Conservation (phyloP, 768 basidiomycete species). For the Boletus rubroflammeus region DNA sequence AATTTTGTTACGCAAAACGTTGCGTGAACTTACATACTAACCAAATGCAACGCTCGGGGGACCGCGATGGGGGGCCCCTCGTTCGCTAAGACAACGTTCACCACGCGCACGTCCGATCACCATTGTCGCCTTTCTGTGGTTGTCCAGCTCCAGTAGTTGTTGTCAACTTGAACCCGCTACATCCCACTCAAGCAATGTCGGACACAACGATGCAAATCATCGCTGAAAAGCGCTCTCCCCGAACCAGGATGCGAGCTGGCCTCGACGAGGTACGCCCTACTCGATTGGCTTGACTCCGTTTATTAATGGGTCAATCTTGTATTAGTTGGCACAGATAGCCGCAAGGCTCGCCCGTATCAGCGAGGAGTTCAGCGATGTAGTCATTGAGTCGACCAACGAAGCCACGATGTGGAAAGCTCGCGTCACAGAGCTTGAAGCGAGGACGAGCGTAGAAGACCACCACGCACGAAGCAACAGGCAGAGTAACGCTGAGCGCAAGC, state of each 20-base stretch:
- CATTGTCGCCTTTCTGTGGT: slow-evolving; percentile 1
- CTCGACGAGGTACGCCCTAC: slow-evolving; percentile 25
- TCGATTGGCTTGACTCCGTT: neutral
- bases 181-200: slow-evolving; percentile 2
- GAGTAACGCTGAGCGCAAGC: slow-evolving; percentile 31
- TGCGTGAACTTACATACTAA: slow-evolving; percentile 13
- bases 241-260: slow-evolving; percentile 18
- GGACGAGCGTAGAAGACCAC: slow-evolving; percentile 18
- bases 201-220: neutral
- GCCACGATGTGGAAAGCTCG: slow-evolving; percentile 24
- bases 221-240: slow-evolving; percentile 13
- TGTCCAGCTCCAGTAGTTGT: neutral
- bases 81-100: neutral
- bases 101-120: neutral
- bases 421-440: slow-evolving; percentile 38
- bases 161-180: neutral
- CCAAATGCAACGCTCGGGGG: neutral
- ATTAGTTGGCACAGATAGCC: slow-evolving; percentile 27
- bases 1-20: slow-evolving; percentile 14
- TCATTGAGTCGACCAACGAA: slow-evolving; percentile 23
- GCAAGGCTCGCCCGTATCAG: slow-evolving; percentile 28
- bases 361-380: slow-evolving; percentile 25
- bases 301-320: neutral
- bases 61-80: slow-evolving; percentile 8
- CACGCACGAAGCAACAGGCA: slow-evolving; percentile 34